phyloP scores from a whole-genome alignment of 1,284 basidiomycete genomes.

The Sanguinoderma infundibulare region DNA sequence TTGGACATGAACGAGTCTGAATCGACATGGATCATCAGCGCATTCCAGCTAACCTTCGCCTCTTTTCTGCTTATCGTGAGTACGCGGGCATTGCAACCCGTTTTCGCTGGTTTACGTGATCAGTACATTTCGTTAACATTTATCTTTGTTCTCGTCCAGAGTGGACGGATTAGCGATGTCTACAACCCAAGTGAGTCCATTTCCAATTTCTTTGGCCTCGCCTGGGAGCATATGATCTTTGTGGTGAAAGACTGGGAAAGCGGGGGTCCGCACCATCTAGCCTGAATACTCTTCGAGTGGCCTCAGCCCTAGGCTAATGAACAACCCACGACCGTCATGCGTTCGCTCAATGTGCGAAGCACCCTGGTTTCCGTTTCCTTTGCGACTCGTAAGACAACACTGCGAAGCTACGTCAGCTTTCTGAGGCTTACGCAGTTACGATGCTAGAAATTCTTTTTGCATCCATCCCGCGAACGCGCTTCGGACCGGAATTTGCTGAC shows the following conservation, averaged over 20 bases:
- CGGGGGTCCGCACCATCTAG: neutral
- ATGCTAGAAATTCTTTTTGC: neutral
- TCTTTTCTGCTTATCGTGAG: constrained; percentile 38
- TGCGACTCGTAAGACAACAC: too few relatives aligned
- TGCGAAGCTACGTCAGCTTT: too few relatives aligned
- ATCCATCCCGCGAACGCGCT: neutral
- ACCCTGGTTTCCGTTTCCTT: too few relatives aligned
- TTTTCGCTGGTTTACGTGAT: neutral
- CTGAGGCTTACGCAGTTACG: too few relatives aligned
- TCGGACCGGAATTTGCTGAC: neutral
- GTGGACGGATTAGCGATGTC: constrained; percentile 38
- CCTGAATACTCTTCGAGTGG: too few relatives aligned
- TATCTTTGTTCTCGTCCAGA: constrained; percentile 21
- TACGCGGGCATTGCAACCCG: neutral
- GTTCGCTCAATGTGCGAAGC: too few relatives aligned
- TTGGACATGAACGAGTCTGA: constrained; percentile 35
- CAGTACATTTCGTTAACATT: neutral
- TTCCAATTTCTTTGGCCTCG: neutral
- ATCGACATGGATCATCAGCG: constrained; percentile 39
- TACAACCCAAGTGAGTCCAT: constrained; percentile 36
- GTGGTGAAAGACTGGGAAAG: too few relatives aligned
- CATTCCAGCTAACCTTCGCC: constrained; percentile 39
- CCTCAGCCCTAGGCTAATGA: too few relatives aligned
- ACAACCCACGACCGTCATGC: too few relatives aligned
- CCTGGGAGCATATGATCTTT: too few relatives aligned